Evolutionary conservation across 495 filamentous ascomycete species (phyloP), one percentile per base, ranked within the genome.

Genomic region (Tuber melanosporum): DNA sequence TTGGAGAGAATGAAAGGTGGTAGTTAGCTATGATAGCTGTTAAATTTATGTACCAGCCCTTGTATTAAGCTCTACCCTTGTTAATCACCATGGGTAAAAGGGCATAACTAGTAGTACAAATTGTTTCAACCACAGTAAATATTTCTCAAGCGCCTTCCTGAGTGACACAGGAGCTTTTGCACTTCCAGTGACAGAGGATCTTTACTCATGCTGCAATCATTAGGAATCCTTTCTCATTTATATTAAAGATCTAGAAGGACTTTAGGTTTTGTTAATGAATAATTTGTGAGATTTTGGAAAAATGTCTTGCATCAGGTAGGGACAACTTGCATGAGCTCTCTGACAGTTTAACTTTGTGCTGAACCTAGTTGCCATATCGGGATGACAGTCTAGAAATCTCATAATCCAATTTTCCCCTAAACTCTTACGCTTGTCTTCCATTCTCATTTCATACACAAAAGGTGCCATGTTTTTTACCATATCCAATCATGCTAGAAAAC

Each of bases 201-300:
- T 74, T 77, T 26, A 71, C 42, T n/a, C 52, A n/a, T 49, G 47
- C 71, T 57, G 57, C 36, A 2, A 66, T 17, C 32, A 77, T 43
- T 20, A 77, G 12, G n/a, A 75, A 75, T 19, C 76, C 62, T 32
- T 74, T 75, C 36, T 75, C 73, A 42, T 77, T 32, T 32, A 75
- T 71, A 32, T 77, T 77, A 62, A 69, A 75, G 36, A 52, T 75
- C 20, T 47, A 44, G 39, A n/a, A 22, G 41, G 72, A 41, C 20
- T 47, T 71, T 7, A 74, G 32, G 8, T 45, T 19, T 26, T 75
- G 9, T n/a, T 77, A 15, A 8, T n/a, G 19, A 39, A 77, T 77
- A 19, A 74, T 70, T 17, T 12, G 22, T 3, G 57, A 42, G 1
- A 74, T 10, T 47, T 70, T 47, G 6, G 57, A 12, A 70, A 74